Base-by-base conservation (phyloP, 345 rosid species). In the Citrus sp. region DNA sequence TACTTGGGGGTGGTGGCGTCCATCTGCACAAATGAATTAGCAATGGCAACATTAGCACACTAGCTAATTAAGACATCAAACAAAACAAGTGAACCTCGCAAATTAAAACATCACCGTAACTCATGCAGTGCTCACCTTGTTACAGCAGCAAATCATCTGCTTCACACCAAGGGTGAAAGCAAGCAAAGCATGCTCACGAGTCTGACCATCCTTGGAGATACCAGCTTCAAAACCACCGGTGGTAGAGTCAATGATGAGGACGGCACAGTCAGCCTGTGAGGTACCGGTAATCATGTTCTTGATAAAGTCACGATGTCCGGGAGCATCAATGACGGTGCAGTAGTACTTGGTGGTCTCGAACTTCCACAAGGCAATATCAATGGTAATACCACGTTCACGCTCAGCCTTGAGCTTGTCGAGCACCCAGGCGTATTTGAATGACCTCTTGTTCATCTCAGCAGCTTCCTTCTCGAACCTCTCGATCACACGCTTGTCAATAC, bases 391-490 rank as follows among this genome's bases (percentile, higher is more conserved):
- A 54, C 58, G 58, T 54, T 54, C 58, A 1, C 58, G 58, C 58
- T 54, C 58, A 54, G 58, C 58, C 58, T 54, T 54, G 22, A 54
- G 58, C n/a, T 54, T 54, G 58, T 54, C 58, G 1, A 54, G 58
- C 63, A 90, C 93, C 96, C 92, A 92, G 22, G 93, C 92, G 72
- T 90, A 92, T 84, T 90, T 92, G 84, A 92, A 92, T 10, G 93
- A 90, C 82, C 93, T 87, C 75, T 92, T 92, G 89, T 90, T 92
- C 96, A 90, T 90, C 84, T 90, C 94, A 80, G 94, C 92, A 76
- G 93, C 92, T 51, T 92, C 96, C 88, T 90, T 90, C 87, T 90
- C 92, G 7, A 92, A 92, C 66, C 92, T 90, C 84, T 92, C 92
- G 27, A 92, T 92, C 42, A 92, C 96, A 84, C 92, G 92, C 86